These are phyloP conservation scores for Umbelopsis isabellina DNA, from an alignment of 192 early-diverging fungal species.

Conservation along the genomic window DNA sequence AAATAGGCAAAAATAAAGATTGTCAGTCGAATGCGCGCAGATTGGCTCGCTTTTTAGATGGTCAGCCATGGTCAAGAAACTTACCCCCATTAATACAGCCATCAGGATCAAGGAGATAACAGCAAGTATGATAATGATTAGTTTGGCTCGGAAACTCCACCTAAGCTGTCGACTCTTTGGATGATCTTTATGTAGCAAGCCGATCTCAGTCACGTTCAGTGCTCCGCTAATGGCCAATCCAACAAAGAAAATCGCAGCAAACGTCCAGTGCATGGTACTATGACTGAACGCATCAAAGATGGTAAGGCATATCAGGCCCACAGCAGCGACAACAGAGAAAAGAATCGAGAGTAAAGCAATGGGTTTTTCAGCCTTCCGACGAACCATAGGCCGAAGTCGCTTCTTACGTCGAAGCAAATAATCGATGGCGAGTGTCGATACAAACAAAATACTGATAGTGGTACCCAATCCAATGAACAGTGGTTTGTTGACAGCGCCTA, in stretches of 20 bases:
- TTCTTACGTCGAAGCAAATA: neutral
- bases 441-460: neutral
- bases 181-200: constrained; percentile 2
- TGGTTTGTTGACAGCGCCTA: neutral
- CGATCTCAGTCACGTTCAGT: neutral
- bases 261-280: constrained; percentile 9
- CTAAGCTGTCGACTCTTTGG: neutral
- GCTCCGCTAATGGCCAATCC: neutral
- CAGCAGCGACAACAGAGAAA: neutral
- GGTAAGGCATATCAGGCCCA: neutral
- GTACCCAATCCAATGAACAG: neutral
- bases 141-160: neutral
- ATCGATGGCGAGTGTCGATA: neutral
- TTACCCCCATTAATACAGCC: neutral
- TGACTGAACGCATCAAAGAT: constrained; percentile 23
- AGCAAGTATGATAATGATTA: neutral
- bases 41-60: neutral
- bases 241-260: constrained; percentile 11
- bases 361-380: neutral
- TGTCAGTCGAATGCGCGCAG: neutral
- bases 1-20: neutral
- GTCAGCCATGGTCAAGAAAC: neutral
- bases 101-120: neutral
- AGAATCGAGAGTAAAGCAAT: neutral
- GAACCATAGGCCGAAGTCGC: neutral